phyloP scores from a whole-genome alignment of 2,329 filamentous ascomycete species.

The Aspergillus clavatus region DNA sequence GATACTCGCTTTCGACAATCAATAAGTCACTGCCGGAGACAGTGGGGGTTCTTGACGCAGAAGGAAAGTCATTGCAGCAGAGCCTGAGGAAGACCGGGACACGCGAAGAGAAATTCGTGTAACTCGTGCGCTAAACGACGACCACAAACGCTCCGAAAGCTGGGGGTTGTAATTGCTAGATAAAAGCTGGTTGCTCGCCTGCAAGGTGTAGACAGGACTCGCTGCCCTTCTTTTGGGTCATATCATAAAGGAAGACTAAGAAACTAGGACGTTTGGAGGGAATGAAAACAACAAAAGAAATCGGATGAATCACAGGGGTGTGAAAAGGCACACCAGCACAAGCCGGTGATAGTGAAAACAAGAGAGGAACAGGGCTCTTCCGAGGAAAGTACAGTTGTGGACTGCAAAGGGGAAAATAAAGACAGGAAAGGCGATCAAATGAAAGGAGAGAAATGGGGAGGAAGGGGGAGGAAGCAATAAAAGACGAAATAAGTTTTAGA shows the following conservation, averaged over 20 bases:
- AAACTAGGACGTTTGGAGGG: conserved; percentile 10
- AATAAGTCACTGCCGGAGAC: neutral
- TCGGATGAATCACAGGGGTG: conserved; percentile 8
- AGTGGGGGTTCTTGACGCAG: conserved; percentile 5
- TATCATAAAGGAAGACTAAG: conserved; percentile 12
- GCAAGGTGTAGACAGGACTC: conserved; percentile 2
- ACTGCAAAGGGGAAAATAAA: conserved; percentile 17
- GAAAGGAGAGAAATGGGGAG: too few species aligned
- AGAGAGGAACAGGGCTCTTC: conserved; percentile 22
- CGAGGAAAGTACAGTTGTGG: conserved; percentile 21
- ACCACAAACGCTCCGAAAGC: neutral
- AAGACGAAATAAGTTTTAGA: conserved; percentile 54
- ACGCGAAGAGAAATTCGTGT: neutral
- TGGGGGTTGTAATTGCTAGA: neutral
- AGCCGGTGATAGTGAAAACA: conserved; percentile 25
- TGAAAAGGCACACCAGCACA: conserved; percentile 9
- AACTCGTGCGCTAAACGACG: neutral
- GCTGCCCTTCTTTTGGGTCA: conserved; percentile 14
- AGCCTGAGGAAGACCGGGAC: neutral
- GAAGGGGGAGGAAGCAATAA: conserved; percentile 5
- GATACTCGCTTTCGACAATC: conserved; percentile 6
- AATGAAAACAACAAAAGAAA: conserved; percentile 13
- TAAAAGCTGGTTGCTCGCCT: neutral
- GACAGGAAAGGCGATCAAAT: conserved; percentile 14
- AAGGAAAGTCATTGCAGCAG: conserved; percentile 4